Percentiles rank a stretch among this genome's conserved stretches.
phyloP scores from a whole-genome alignment of 352 stramenopile genomes.

The Globisporangium paroecandrum region DNA sequence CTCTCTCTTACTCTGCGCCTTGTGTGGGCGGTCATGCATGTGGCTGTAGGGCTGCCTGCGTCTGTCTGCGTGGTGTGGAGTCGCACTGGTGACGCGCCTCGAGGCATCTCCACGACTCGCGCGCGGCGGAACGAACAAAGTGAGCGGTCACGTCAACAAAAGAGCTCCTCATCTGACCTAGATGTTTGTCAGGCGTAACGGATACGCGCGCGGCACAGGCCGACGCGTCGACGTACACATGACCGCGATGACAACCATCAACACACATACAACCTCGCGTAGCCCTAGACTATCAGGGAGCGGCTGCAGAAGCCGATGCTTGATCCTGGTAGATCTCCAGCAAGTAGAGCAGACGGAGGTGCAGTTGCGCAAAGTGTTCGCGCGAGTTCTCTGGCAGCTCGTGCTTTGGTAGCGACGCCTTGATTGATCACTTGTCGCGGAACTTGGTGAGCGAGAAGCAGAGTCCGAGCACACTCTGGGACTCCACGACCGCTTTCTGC shows the following conservation, averaged over 20 bases:
- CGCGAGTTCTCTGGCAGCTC: not conserved
- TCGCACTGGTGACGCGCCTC: not conserved
- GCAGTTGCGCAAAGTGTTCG: not conserved
- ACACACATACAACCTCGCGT: not conserved
- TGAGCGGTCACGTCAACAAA: not conserved
- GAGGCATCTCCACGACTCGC: not conserved
- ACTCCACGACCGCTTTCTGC: not conserved
- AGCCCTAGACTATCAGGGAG: not conserved
- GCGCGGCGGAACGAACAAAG: not conserved
- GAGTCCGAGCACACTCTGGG: not conserved
- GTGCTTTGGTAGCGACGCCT: not conserved
- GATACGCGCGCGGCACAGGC: not conserved
- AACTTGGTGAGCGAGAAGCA: not conserved
- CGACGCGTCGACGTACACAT: not conserved
- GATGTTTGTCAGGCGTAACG: not conserved
- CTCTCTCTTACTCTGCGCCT: not conserved
- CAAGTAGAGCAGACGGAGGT: not conserved
- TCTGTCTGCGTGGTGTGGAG: not conserved
- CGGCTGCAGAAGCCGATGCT: not conserved
- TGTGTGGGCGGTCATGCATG: not conserved
- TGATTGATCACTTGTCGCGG: not conserved
- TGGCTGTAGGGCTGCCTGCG: too few species aligned
- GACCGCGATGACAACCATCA: not conserved
- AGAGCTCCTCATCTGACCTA: not conserved
- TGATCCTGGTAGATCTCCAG: not conserved